Evolutionary conservation across 2,329 filamentous ascomycete species (phyloP).

Genomic region (Epichloe typhina): DNA sequence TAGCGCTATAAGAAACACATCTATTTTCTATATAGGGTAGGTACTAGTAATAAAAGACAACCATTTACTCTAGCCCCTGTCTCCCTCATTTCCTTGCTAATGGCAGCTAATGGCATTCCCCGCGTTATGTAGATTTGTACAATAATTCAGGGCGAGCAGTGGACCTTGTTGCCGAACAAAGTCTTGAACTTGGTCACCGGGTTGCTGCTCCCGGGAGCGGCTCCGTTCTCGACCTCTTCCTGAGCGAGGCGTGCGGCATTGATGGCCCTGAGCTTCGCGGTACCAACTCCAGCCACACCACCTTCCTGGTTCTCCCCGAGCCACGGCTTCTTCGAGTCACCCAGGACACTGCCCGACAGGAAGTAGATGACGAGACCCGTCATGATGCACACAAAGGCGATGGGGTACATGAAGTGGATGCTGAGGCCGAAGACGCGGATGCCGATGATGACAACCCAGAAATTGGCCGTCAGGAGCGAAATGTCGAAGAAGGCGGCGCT

Average conservation of each 20-base stretch:
- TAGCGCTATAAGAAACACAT: no score
- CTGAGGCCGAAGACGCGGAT: conserved; percentile 68
- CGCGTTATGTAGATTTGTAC: no score
- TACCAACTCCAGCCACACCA: conserved; percentile 69
- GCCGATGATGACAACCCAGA: conserved; percentile 93
- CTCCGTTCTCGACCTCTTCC: conserved; percentile 17
- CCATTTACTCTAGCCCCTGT: no score
- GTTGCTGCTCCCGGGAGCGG: background rate
- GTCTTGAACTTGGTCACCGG: background rate
- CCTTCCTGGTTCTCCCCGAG: conserved; percentile 73
- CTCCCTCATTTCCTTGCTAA: no score
- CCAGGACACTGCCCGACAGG: conserved; percentile 64
- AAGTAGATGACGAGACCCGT: conserved; percentile 80
- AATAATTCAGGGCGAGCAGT: no score
- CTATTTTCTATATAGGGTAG: no score
- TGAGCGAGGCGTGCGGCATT: conserved; percentile 36
- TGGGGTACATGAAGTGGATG: conserved; percentile 86
- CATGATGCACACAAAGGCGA: conserved; percentile 89
- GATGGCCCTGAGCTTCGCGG: conserved; percentile 65
- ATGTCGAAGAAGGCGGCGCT: conserved; percentile 96
- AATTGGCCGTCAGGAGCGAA: conserved; percentile 82
- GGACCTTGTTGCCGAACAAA: background rate
- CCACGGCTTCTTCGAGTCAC: conserved; percentile 92
- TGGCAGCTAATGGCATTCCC: no score
- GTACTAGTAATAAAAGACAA: no score